Evolutionary conservation across 2,329 filamentous ascomycete species (phyloP), one percentile per base, ranked within the genome.

Genomic region (Alternaria rosae): DNA sequence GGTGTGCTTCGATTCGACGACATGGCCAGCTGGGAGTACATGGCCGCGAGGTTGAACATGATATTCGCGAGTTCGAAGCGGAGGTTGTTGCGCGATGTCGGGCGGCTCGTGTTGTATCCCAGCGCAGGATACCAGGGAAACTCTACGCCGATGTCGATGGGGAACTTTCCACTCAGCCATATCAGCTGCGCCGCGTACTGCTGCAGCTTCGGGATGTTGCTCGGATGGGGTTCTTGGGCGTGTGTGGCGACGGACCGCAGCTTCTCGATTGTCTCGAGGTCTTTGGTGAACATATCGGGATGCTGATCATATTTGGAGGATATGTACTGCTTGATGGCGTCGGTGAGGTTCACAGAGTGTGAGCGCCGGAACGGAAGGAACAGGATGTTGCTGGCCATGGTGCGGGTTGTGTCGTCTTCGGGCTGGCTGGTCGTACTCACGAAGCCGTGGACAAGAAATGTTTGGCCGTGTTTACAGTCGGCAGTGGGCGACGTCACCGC

Each of bases 281-380:
- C 95, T 67, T 92, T 87, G 66, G 89, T 88, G 81, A 99, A 99
- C 91, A 97, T 97, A 80, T 97, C 93, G 32, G 95, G 94, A 77
- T 97, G 94, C 79, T 99, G 95, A 80, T 98, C 94, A 90, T 98
- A 98, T 85, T 98, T 97, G 80, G 89, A 91, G 64, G 93, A 97
- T 75, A 99, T 98, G 83, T 99, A 98, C 78, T 95, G 90, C 68
- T 92, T 93, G 78, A 99, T 93, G 52, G 93, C 91, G 64, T 88
- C 85, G 57, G 92, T 91, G 64, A 98, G 86, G 61, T 91, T 91
- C 42, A 97, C 85, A 59, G 90, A 86, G 67, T 91, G 89, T 54
- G 93, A 94, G 76, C 90, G 92, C 72, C 94, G 92, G 81, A 98
- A 98, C 9, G 94, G 94, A 65, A 97, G 85, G 77, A 90, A 88